These are phyloP conservation scores for Daldinia loculata DNA, from an alignment of 495 filamentous ascomycete species.

Conservation along the genomic window DNA sequence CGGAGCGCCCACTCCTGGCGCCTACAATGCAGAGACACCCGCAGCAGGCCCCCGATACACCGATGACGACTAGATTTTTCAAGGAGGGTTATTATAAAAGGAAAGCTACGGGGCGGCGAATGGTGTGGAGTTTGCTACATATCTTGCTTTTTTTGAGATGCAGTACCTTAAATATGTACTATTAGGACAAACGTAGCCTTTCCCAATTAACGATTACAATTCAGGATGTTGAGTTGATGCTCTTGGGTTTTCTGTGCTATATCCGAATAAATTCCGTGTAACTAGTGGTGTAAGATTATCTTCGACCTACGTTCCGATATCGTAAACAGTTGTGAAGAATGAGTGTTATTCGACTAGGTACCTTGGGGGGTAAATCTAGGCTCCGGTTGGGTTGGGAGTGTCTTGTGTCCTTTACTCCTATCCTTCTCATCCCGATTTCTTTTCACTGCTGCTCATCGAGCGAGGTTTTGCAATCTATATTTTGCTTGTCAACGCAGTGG, in stretches of 20 bases:
- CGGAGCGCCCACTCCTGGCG: slow-evolving; percentile 80
- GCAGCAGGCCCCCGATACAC: slow-evolving; percentile 69
- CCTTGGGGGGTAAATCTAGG: background rate
- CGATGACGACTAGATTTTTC: slow-evolving; percentile 54
- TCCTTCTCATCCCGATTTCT: background rate
- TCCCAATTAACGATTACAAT: background rate
- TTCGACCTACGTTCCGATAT: too few species aligned
- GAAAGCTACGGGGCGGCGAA: slow-evolving; percentile 16
- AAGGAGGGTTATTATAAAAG: slow-evolving; percentile 11
- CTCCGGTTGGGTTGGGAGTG: background rate
- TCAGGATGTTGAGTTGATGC: background rate
- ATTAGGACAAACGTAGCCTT: slow-evolving; percentile 11
- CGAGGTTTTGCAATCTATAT: background rate
- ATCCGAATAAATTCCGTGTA: too few species aligned
- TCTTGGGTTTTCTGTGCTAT: background rate
- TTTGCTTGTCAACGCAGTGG: background rate
- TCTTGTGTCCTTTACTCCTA: background rate
- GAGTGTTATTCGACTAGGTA: background rate
- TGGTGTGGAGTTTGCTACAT: slow-evolving; percentile 19
- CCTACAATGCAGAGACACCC: slow-evolving; percentile 79
- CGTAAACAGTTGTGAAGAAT: background rate
- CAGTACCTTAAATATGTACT: slow-evolving; percentile 15
- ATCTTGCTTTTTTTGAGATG: slow-evolving; percentile 5
- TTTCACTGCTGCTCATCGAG: background rate
- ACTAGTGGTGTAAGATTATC: too few species aligned